These are phyloP conservation scores for Cornus suecica DNA, from an alignment of 148 eudicot genomes.

Conservation along the genomic window DNA sequence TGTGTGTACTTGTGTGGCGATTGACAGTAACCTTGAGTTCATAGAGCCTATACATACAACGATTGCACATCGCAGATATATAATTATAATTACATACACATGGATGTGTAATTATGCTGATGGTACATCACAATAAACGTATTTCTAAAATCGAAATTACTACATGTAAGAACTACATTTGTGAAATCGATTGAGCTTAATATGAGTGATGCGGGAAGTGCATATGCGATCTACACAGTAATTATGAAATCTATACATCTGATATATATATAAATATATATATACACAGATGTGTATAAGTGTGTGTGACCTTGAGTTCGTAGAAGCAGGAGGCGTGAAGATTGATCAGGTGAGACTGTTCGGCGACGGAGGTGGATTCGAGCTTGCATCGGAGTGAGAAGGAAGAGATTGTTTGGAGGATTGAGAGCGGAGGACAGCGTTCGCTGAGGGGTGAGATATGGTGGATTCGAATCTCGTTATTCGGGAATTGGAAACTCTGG, in stretches of 20 bases:
- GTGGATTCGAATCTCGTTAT: constrained; percentile 73
- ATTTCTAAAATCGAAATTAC: no score
- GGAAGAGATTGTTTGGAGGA: constrained; percentile 64
- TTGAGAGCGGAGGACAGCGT: constrained; percentile 68
- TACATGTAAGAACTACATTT: no score
- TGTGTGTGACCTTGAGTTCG: constrained; percentile 51
- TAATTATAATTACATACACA: no score
- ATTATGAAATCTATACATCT: not conserved
- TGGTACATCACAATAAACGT: no score
- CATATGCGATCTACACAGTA: no score
- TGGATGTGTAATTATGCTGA: no score
- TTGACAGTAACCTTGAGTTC: constrained; percentile 50
- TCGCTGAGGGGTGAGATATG: constrained; percentile 54
- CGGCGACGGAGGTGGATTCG: constrained; percentile 42
- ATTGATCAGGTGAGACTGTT: constrained; percentile 39
- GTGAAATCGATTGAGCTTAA: no score
- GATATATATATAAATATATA: not conserved
- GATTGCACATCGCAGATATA: no score
- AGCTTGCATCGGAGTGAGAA: constrained; percentile 74
- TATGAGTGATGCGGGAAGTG: no score
- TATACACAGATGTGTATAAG: not conserved
- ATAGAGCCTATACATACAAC: no score
- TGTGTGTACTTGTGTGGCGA: not conserved
- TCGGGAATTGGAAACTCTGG: constrained; percentile 56
- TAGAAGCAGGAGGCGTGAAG: constrained; percentile 72